A percentile compares a stretch with the other conserved stretches of the same genome.
Conservation (phyloP, 176 grass and related monocot genomes). For the Carex myosuroides region DNA sequence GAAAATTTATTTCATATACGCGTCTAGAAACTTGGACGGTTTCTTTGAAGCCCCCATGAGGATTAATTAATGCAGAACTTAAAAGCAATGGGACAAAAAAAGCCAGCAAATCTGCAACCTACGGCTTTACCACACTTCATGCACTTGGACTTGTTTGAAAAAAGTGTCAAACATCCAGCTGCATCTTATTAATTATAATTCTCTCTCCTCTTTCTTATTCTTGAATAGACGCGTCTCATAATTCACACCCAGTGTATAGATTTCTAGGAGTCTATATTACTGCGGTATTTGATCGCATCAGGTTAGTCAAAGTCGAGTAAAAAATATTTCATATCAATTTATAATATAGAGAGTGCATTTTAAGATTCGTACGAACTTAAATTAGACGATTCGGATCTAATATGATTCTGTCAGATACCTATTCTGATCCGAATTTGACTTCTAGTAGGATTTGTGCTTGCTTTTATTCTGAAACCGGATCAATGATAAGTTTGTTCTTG, state of each 20-base stretch:
- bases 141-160: constrained; percentile 10
- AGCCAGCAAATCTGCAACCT: background rate
- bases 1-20: background rate
- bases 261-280: too few relatives aligned
- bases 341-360: too few relatives aligned
- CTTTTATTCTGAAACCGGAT: background rate
- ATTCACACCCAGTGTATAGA: background rate
- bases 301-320: too few relatives aligned
- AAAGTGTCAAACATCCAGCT: background rate
- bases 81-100: constrained; percentile 2
- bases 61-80: constrained; percentile 1
- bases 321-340: too few relatives aligned
- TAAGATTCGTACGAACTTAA: too few relatives aligned
- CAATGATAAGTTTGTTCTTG: background rate
- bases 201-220: background rate
- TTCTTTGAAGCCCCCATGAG: background rate
- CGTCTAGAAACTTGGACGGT: background rate
- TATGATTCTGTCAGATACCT: too few relatives aligned
- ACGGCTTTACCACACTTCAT: background rate
- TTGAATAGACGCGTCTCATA: background rate
- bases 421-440: too few relatives aligned
- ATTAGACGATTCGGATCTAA: too few relatives aligned
- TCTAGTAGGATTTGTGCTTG: background rate
- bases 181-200: background rate
- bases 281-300: too few relatives aligned